A percentile compares a stretch with the other conserved stretches of the same genome.
These are phyloP conservation scores for Marchantia polymorpha DNA, from an alignment of 225 moss, liverwort and hornwort genomes.

Conservation along the genomic window DNA sequence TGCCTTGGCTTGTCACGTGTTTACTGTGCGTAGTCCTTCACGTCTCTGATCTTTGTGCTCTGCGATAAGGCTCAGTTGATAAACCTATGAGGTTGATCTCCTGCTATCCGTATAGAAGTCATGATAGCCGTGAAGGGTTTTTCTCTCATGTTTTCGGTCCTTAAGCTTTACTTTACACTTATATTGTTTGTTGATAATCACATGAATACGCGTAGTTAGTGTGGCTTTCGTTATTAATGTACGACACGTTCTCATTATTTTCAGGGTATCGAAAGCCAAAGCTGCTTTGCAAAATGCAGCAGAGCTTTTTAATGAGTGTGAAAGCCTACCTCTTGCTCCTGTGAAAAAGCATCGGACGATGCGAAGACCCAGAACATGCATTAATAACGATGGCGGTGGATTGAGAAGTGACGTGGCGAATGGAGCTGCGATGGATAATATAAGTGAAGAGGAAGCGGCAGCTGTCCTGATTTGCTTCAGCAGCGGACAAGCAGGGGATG, in stretches of 20 bases:
- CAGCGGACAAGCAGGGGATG: conserved; percentile 44
- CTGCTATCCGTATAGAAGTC: too few species aligned
- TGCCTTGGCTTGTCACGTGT: too few species aligned
- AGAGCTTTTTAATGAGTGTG: conserved; percentile 23
- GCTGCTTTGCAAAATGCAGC: conserved; percentile 2
- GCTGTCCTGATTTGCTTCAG: conserved; percentile 53
- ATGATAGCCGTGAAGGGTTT: too few species aligned
- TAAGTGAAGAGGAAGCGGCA: conserved; percentile 56
- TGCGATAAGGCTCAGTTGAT: too few species aligned
- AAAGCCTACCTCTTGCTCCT: conserved; percentile 35
- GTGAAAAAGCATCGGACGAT: conserved; percentile 49
- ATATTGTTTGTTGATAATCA: too few species aligned
- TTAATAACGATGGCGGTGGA: conserved; percentile 31
- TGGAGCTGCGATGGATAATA: conserved; percentile 44
- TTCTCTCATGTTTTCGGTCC: too few species aligned
- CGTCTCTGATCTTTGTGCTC: too few species aligned
- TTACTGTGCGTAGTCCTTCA: too few species aligned
- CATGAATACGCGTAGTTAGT: too few species aligned
- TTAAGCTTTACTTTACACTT: too few species aligned
- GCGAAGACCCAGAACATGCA: conserved; percentile 35
- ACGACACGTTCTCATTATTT: not conserved
- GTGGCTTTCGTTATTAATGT: not conserved
- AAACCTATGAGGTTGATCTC: too few species aligned
- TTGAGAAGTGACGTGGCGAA: conserved; percentile 35
- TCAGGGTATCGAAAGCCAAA: conserved; percentile 30